A percentile compares a stretch with the other conserved stretches of the same genome.
Evolutionary conservation across 352 stramenopile genomes (phyloP).

Genomic region (Phytophthora hibernalis): DNA sequence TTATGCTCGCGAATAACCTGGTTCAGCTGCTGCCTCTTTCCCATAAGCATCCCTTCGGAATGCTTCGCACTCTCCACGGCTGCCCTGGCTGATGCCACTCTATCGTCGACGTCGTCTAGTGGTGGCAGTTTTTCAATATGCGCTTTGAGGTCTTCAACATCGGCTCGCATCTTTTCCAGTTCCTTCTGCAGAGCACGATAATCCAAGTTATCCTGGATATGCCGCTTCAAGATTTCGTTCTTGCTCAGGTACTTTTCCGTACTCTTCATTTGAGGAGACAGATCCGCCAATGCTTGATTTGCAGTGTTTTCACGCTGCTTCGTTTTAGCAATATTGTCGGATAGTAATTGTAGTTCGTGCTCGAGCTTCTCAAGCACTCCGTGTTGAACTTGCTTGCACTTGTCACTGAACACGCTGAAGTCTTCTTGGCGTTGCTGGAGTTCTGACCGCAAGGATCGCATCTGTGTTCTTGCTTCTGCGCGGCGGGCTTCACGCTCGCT

Average conservation of each 20-base stretch:
- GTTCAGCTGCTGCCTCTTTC: slow-evolving; percentile 63
- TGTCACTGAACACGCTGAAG: slow-evolving; percentile 50
- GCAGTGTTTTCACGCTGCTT: slow-evolving; percentile 52
- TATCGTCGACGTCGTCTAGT: slow-evolving; percentile 56
- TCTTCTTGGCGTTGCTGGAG: slow-evolving; percentile 56
- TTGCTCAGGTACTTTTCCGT: slow-evolving; percentile 49
- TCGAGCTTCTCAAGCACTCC: slow-evolving; percentile 52
- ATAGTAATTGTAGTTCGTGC: slow-evolving; percentile 48
- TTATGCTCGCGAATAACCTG: slow-evolving; percentile 71
- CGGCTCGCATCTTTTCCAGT: slow-evolving; percentile 42
- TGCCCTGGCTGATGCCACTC: slow-evolving; percentile 44
- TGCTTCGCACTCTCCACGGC: slow-evolving; percentile 42
- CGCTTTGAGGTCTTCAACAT: slow-evolving; percentile 45
- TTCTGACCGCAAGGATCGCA: slow-evolving; percentile 43
- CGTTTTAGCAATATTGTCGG: slow-evolving; percentile 47
- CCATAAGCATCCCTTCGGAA: slow-evolving; percentile 46
- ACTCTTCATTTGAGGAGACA: slow-evolving; percentile 57
- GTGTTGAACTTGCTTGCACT: slow-evolving; percentile 48
- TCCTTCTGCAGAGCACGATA: slow-evolving; percentile 66
- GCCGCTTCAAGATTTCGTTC: slow-evolving; percentile 67
- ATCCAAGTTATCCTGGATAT: slow-evolving; percentile 84
- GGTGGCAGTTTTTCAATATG: slow-evolving; percentile 65
- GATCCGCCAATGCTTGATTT: slow-evolving; percentile 47
- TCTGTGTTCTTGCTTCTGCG: slow-evolving; percentile 29
- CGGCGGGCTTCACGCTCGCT: slow-evolving; percentile 48